Conservation (phyloP, 129 eudicot genomes). For the Chrysanthemum makinoi region DNA sequence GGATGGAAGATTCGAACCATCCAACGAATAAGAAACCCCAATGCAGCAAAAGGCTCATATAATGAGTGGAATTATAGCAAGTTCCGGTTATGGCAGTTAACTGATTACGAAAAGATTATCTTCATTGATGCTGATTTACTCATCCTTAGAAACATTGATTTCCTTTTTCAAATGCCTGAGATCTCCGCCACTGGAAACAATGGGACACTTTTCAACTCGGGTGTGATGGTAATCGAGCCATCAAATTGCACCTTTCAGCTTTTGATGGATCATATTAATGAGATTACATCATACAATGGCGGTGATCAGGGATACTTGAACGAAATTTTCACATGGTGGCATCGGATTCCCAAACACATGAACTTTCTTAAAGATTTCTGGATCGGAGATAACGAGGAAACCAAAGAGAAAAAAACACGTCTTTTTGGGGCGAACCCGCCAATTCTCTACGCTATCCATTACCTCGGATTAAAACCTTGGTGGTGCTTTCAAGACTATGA, state of each 20-base stretch:
- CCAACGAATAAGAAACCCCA: constrained; percentile 6
- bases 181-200: constrained; percentile 3
- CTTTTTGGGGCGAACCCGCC: constrained; percentile 62
- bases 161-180: constrained; percentile 9
- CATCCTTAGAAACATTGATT: constrained; percentile 8
- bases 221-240: constrained; percentile 16
- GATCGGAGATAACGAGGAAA: constrained; percentile 54
- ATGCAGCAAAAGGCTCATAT: not conserved
- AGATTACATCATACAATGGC: constrained; percentile 1
- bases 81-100: constrained; percentile 17
- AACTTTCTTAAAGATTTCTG: constrained; percentile 57
- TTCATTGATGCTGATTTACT: constrained; percentile 16
- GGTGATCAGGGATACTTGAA: constrained; percentile 18
- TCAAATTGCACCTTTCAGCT: constrained; percentile 10
- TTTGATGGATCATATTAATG: not conserved
- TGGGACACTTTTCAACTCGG: constrained; percentile 7
- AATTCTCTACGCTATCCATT: constrained; percentile 50
- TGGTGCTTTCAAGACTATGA: constrained; percentile 61
- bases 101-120: constrained; percentile 7
- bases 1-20: constrained; percentile 10
- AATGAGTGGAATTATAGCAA: constrained; percentile 17
- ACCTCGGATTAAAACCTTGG: constrained; percentile 68
- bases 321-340: constrained; percentile 13
- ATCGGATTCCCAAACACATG: constrained; percentile 53
- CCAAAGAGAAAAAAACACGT: constrained; percentile 41